A percentile compares a stretch with the other conserved stretches of the same genome.
Conservation (phyloP, 2,329 filamentous ascomycete genomes). For the Alternaria gaisen region DNA sequence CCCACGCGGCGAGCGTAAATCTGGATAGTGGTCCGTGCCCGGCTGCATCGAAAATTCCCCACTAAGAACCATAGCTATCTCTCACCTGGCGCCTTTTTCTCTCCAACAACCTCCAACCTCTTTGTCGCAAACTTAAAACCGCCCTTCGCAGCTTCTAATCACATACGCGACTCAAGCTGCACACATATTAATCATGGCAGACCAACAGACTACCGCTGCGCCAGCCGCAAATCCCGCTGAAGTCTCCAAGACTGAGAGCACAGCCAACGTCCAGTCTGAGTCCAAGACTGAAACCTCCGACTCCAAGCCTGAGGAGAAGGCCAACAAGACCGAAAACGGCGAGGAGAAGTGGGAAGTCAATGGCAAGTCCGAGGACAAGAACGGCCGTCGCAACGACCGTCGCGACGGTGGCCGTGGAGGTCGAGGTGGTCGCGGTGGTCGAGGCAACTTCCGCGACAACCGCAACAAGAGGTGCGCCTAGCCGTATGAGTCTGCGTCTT, state of each 20-base stretch:
- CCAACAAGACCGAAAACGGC: constrained; percentile 15
- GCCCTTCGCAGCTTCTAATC: constrained; percentile 3
- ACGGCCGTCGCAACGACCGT: constrained; percentile 23
- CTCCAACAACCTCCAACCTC: neutral
- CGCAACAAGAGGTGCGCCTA: constrained; percentile 27
- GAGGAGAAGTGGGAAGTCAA: constrained; percentile 33
- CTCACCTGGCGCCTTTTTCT: constrained; percentile 13
- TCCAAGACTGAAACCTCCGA: constrained; percentile 21
- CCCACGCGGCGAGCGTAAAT: constrained; percentile 11
- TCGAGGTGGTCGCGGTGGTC: constrained; percentile 26
- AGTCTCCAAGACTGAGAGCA: constrained; percentile 22
- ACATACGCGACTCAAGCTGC: constrained; percentile 18
- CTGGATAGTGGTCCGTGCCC: constrained; percentile 12
- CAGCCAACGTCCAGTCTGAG: constrained; percentile 21
- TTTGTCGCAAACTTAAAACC: constrained; percentile 1
- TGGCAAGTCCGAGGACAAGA: constrained; percentile 24
- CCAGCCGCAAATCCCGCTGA: constrained; percentile 31
- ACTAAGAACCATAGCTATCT: constrained; percentile 18
- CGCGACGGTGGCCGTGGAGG: constrained; percentile 19
- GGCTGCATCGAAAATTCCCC: constrained; percentile 23
- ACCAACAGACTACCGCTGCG: constrained; percentile 29
- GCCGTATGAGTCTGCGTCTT: too few relatives aligned
- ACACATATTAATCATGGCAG: constrained; percentile 30
- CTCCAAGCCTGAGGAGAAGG: constrained; percentile 8
- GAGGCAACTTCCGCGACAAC: constrained; percentile 30